Base-by-base conservation (phyloP, 1,284 basidiomycete species). In the Pascua guehoae region DNA sequence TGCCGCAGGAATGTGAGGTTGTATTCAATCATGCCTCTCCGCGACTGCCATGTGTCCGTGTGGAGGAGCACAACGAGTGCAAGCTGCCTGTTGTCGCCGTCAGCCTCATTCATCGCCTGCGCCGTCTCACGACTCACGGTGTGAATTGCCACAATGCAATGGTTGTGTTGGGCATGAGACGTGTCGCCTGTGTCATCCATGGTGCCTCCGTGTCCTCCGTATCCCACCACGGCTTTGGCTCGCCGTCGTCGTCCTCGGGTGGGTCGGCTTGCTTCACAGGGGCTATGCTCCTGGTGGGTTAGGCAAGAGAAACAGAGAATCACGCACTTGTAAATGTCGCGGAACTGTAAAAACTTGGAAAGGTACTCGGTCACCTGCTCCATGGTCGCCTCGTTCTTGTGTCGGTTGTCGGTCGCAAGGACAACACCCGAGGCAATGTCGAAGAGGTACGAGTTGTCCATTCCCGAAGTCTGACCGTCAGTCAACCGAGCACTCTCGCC, bases 361-460 rank as follows among this genome's bases (percentile, higher is more conserved):
- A 97, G 81, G 68, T 95, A 98, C 67, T 97, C 93, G 2, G 89
- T 92, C 1, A 87, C 86, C 53, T 87, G 83, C 72, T 97, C 94
- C 36, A 96, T 89, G 0, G 95, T 91, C 0, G 90, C 91, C 16
- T 88, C 86, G 42, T 73, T 75, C 4, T 70, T 62, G 52, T 73
- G 70, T 12, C 72, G 53, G 49, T 74, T 75, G 71, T 98, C 95
- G 8, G 93, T 92, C 1, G 92, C 92, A 17, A 98, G 83, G 67
- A 93, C 95, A 39, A 98, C 81, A 52, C 91, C 83, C 16, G 91
- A 91, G 7, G 83, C 83, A 5, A 86, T 85, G 72, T 98, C 95
- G 67, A 97, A 97, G 12, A 98, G 77, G 73, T 94, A 97, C 0
- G 90, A 89, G 74, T 96, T 97, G 42, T 90, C 87, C 46, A 93